Evolutionary conservation across 2,329 filamentous ascomycete genomes (phyloP).

Genomic region (Penicillium sp.): DNA sequence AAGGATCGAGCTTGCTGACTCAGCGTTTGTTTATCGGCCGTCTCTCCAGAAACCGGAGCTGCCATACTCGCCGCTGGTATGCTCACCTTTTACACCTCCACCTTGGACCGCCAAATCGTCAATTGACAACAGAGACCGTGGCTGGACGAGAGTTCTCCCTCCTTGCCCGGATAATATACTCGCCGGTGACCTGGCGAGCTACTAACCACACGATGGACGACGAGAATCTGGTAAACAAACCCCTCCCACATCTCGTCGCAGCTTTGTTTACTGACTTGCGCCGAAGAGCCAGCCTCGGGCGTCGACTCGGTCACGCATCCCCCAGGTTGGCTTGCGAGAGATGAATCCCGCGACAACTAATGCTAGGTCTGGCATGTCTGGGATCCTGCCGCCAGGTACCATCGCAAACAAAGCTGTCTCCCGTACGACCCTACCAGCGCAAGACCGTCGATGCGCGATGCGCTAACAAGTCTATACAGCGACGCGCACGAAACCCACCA

Average conservation of each 20-base stretch:
- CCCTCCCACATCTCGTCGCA: constrained; percentile 7
- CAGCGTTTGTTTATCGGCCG: constrained; percentile 39
- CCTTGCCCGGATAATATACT: constrained; percentile 26
- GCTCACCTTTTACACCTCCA: constrained; percentile 9
- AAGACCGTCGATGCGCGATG: constrained; percentile 12
- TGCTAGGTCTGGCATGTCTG: constrained; percentile 48
- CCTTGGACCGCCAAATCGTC: constrained; percentile 7
- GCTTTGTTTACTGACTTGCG: constrained; percentile 11
- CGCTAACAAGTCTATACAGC: constrained; percentile 45
- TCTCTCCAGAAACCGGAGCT: constrained; percentile 35
- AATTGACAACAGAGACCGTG: constrained; percentile 19
- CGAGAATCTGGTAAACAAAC: constrained; percentile 32
- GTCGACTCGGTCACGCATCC: constrained; percentile 33
- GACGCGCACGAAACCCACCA: constrained; percentile 50
- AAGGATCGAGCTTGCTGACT: constrained; percentile 27
- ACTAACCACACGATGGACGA: constrained; percentile 34
- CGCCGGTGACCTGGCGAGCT: constrained; percentile 27
- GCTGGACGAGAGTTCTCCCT: constrained; percentile 27
- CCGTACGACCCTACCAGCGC: constrained; percentile 24
- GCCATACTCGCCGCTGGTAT: constrained; percentile 16
- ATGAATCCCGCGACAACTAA: constrained; percentile 57
- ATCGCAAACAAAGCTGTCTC: constrained; percentile 50
- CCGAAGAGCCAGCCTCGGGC: constrained; percentile 29
- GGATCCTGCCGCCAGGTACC: constrained; percentile 47
- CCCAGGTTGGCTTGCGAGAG: constrained; percentile 47